Evolutionary conservation across 345 rosid genomes (phyloP), one percentile per base, ranked within the genome.

Genomic region (Psidium guajava): DNA sequence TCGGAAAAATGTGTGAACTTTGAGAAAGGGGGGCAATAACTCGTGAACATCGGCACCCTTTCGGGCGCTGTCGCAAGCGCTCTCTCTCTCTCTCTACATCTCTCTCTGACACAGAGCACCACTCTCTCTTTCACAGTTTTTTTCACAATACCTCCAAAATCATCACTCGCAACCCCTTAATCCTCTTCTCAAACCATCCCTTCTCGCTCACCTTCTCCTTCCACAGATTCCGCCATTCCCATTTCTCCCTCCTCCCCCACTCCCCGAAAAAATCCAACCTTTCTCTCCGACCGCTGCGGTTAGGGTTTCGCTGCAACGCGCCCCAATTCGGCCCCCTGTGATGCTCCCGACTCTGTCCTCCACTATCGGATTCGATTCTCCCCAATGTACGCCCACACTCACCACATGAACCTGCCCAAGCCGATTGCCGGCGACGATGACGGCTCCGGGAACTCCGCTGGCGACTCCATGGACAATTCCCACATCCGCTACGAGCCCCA

Each of bases 321-420:
- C 21, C 74, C 74, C 11, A 3, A 28, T 61, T 28, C 75, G 75
- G 11, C 56, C 25, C 59, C 84, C 11, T 82, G 61, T 82, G 84
- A 82, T 82, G 84, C 84, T 32, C 82, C 59, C 52, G 42, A 6
- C 55, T 84, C 58, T 8, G 56, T 6, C 58, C 83, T 32, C 40
- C 32, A 42, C 47, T 2, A 16, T 24, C 55, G 83, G 25, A 25
- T 28, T 82, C 57, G 57, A n/a, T 28, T 22, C 24, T 14, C 12
- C 36, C 82, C 94, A 90, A 95, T 95, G 97, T 94, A 91, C 90
- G 90, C 87, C 55, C 94, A 90, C 86, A 69, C 95, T 20, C 94
- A 94, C 83, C 86, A 93, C 84, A 85, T 92, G 92, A 90, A 88
- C 82, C 88, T 92, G 82, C 92, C 92, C 53, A 84, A 86, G 77